Conservation (phyloP, 768 basidiomycete species). For the Wakefieldia striispora region DNA sequence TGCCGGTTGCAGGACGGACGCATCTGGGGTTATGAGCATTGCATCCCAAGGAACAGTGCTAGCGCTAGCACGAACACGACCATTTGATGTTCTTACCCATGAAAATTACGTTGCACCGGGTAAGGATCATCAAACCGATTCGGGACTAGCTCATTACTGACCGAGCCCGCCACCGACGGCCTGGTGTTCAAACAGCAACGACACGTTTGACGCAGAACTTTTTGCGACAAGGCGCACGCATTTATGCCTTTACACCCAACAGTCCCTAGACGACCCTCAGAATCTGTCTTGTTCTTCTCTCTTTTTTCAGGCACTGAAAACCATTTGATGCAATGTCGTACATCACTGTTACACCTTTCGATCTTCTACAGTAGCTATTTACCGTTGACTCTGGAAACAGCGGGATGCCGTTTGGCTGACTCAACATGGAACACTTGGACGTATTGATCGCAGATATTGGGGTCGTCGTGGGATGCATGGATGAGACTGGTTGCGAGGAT, state of each 20-base stretch:
- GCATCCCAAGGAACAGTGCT: conserved; percentile 64
- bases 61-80: conserved; percentile 65
- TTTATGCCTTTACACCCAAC: conserved; percentile 49
- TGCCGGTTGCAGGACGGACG: conserved; percentile 41
- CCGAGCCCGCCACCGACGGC: conserved; percentile 11
- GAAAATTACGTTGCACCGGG: conserved; percentile 76
- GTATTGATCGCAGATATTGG: conserved; percentile 18
- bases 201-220: conserved; percentile 59
- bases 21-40: conserved; percentile 47
- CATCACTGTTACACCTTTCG: conserved; percentile 22
- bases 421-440: conserved; percentile 13
- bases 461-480: conserved; percentile 1
- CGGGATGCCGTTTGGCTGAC: conserved; percentile 9
- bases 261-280: conserved; percentile 27
- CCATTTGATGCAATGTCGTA: conserved; percentile 14
- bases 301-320: conserved; percentile 1
- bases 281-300: neutral
- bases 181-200: conserved; percentile 31
- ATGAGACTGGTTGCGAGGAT: neutral
- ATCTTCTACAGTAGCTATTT: conserved; percentile 29
- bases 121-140: conserved; percentile 41
- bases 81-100: conserved; percentile 78
- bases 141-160: conserved; percentile 20
- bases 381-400: conserved; percentile 17
- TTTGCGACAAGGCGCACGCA: conserved; percentile 54